Evolutionary conservation across 75 land plant species (phyloP), one percentile per base, ranked within the genome.

Genomic region (Selaginella moellendorffii): DNA sequence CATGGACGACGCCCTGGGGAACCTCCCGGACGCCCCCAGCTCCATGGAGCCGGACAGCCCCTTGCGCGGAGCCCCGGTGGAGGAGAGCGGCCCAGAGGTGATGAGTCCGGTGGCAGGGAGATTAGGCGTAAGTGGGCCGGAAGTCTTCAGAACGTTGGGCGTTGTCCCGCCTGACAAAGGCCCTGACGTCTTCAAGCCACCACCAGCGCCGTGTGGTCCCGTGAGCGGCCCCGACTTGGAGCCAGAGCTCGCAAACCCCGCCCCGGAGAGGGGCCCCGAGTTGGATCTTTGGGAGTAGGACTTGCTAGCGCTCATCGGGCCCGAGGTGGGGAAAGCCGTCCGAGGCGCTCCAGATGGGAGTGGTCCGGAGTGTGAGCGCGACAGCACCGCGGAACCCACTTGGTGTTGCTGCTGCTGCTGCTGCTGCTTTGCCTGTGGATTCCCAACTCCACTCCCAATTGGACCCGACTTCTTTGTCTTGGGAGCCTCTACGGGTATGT

Each of bases 201-300:
- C 59, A 0, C 51, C 18, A 5, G 46, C 14, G 46, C 5, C 46
- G 10, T 36, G 46, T 36, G 46, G 46, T 26, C 66, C 61, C 10
- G 64, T 54, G 12, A 78, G 69, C 8, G 80, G 80, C 0, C 80
- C 79, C n/a, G 80, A 78, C 18, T 71, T 77, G 0, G 79, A 78
- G 18, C 62, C 62, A 12, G 51, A 53, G 28, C 24, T 18, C 12
- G 2, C 51, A 52, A 27, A 14, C 2, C 61, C 68, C 25, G 70
- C 60, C 12, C 27, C 65, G 63, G 73, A 77, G 2, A 88, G 70
- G 21, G 91, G 91, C 2, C 96, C 96, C 23, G 97, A 87, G 64
- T 77, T 73, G 1, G 96, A 70, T 30, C 69, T 36, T 14, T 36
- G 46, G 10, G 46, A 36, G 72, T 56, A 26, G 61, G 67, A 5